A percentile compares a stretch with the other conserved stretches of the same genome.
These are phyloP conservation scores for Adansonia rubrostipa DNA, from an alignment of 441 rosid species.

Conservation along the genomic window DNA sequence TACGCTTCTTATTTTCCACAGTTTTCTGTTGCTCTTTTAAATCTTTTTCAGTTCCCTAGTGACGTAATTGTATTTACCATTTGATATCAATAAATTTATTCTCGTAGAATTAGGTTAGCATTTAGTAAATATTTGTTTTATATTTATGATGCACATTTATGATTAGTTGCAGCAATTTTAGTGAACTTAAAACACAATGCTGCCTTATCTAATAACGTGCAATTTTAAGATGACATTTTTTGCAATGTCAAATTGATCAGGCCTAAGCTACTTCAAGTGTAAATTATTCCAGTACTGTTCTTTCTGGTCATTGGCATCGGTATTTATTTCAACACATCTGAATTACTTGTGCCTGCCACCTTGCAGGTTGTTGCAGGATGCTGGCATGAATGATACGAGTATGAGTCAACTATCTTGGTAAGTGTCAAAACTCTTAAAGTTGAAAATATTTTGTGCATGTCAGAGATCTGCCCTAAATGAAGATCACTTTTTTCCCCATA, in stretches of 20 bases:
- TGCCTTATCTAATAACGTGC: not conserved
- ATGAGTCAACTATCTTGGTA: constrained; percentile 88
- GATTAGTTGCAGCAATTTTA: not conserved
- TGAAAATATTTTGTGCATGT: not conserved
- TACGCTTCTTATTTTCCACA: not conserved
- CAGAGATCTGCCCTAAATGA: not conserved
- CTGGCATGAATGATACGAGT: constrained; percentile 65
- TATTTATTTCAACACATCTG: not conserved
- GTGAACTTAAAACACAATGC: not conserved
- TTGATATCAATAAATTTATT: not conserved
- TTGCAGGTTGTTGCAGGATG: constrained; percentile 80
- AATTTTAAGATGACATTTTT: not conserved
- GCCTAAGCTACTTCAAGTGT: not conserved
- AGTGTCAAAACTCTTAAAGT: constrained; percentile 29
- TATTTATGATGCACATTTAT: not conserved
- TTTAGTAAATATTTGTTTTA: not conserved
- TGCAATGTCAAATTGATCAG: not conserved
- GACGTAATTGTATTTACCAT: not conserved
- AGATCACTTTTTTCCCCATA: not conserved
- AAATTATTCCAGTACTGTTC: not conserved
- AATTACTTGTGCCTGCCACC: not conserved
- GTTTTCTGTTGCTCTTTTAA: not conserved
- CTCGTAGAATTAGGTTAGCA: not conserved
- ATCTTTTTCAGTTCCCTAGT: not conserved
- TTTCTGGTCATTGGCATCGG: not conserved